Evolutionary conservation across 371 early-diverging fungal species (phyloP).

Genomic region (Sporodiniella umbellata): DNA sequence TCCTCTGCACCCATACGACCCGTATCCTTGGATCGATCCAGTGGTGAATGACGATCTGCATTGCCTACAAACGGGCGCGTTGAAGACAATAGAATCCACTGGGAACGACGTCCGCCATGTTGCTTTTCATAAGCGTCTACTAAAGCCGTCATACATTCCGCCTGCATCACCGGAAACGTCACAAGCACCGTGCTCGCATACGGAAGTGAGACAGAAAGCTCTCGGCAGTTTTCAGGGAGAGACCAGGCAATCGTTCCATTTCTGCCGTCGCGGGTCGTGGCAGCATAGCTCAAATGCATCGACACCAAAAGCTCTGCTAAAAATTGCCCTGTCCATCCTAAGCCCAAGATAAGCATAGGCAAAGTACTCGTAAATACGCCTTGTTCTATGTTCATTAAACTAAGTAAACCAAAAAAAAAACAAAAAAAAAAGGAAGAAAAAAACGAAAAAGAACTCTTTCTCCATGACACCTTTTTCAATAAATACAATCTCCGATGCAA

Average conservation of each 20-base stretch:
- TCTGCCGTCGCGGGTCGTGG: slow-evolving; percentile 46
- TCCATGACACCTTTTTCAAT: no score
- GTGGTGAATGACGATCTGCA: slow-evolving; percentile 33
- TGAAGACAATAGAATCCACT: slow-evolving; percentile 42
- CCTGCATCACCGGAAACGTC: slow-evolving; percentile 34
- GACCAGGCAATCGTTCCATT: slow-evolving; percentile 37
- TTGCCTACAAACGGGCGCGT: slow-evolving; percentile 33
- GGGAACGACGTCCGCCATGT: slow-evolving; percentile 14
- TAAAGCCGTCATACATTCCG: slow-evolving; percentile 19
- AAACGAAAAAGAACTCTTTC: no score
- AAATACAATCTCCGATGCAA: no score
- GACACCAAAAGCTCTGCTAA: slow-evolving; percentile 23
- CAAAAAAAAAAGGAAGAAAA: background rate
- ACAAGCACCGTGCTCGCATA: slow-evolving; percentile 36
- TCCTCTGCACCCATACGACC: slow-evolving; percentile 36
- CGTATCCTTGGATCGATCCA: slow-evolving; percentile 32
- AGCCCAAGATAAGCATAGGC: slow-evolving; percentile 39
- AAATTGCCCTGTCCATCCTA: slow-evolving; percentile 50
- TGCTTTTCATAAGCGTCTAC: slow-evolving; percentile 30
- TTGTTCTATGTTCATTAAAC: slow-evolving; percentile 16
- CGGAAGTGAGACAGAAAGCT: slow-evolving; percentile 27
- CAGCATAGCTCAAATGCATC: slow-evolving; percentile 27
- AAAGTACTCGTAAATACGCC: slow-evolving; percentile 19
- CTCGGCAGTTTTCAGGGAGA: slow-evolving; percentile 10
- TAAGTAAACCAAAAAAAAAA: background rate